phyloP scores from a whole-genome alignment of 2,329 filamentous ascomycete species.

The Decorospora gaudefroyi region DNA sequence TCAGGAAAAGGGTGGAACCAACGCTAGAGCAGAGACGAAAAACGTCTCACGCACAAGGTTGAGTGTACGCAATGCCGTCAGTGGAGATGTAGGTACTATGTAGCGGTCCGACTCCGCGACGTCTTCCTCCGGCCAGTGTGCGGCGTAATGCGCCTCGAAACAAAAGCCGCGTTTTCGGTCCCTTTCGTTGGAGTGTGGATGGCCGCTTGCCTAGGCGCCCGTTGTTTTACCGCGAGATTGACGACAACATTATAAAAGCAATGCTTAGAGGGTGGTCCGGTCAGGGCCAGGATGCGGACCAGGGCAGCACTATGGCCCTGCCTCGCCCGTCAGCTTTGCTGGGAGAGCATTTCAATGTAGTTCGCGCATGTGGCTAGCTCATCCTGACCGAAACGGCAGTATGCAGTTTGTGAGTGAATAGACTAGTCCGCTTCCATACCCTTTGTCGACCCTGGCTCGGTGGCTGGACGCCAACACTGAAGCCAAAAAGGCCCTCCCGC shows the following conservation, averaged over 20 bases:
- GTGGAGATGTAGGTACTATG: slow-evolving; percentile 28
- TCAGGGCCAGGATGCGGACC: slow-evolving; percentile 13
- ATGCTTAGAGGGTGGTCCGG: slow-evolving; percentile 1
- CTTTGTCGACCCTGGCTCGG: slow-evolving; percentile 15
- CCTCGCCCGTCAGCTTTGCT: slow-evolving; percentile 25
- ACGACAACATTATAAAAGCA: slow-evolving; percentile 11
- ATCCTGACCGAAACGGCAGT: slow-evolving; percentile 27
- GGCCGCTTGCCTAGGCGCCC: slow-evolving; percentile 13
- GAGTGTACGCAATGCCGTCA: slow-evolving; percentile 31
- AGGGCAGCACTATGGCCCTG: slow-evolving; percentile 17
- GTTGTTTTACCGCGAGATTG: slow-evolving; percentile 12
- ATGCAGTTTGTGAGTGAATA: slow-evolving; percentile 30
- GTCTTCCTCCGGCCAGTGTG: slow-evolving; percentile 20
- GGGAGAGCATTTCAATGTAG: slow-evolving; percentile 27
- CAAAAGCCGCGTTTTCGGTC: slow-evolving; percentile 20
- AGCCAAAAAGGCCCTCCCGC: slow-evolving; percentile 34
- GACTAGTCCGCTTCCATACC: slow-evolving; percentile 19
- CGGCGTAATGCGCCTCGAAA: slow-evolving; percentile 19
- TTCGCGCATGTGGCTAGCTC: slow-evolving; percentile 24
- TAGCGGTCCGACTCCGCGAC: slow-evolving; percentile 29
- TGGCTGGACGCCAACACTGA: slow-evolving; percentile 36
- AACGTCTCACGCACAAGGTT: slow-evolving; percentile 13
- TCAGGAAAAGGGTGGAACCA: slow-evolving; percentile 26
- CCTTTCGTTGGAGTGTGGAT: slow-evolving; percentile 8
- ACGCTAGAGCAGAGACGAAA: slow-evolving; percentile 22